A percentile compares a stretch with the other conserved stretches of the same genome.
phyloP scores from a whole-genome alignment of 768 basidiomycete species.

The Panus rudis region DNA sequence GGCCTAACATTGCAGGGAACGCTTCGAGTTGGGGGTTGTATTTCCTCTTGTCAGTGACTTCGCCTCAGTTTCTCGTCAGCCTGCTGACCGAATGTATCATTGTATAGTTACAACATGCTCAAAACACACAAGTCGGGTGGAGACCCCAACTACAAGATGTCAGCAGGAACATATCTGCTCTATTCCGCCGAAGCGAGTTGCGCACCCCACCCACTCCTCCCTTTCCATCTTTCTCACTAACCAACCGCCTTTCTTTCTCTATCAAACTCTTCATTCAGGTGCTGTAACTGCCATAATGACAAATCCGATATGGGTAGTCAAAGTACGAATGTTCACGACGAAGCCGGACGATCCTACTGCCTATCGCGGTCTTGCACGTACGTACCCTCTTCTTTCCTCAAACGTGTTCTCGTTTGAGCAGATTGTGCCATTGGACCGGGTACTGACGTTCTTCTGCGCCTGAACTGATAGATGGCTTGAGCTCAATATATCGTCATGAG shows the following conservation, averaged over 20 bases:
- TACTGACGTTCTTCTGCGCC: background rate
- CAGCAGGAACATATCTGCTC: conserved; percentile 73
- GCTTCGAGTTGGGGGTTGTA: conserved; percentile 97
- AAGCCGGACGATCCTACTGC: conserved; percentile 55
- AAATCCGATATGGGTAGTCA: conserved; percentile 96
- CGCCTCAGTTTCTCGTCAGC: background rate
- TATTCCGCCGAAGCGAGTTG: conserved; percentile 96
- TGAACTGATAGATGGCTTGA: conserved; percentile 53
- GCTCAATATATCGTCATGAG: conserved; percentile 62
- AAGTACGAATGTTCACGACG: conserved; percentile 95
- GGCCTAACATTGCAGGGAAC: conserved; percentile 89
- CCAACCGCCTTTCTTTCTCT: too few relatives aligned
- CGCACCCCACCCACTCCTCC: conserved; percentile 33
- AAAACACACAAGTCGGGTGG: conserved; percentile 72
- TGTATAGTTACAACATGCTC: conserved; percentile 81
- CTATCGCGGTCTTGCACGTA: conserved; percentile 77
- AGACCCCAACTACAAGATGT: conserved; percentile 58
- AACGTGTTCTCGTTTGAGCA: background rate
- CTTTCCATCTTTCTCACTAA: conserved; percentile 3
- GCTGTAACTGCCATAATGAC: conserved; percentile 90
- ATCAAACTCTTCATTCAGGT: conserved; percentile 42
- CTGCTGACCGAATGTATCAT: background rate
- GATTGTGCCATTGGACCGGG: too few relatives aligned
- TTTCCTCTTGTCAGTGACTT: conserved; percentile 81
- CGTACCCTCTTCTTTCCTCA: conserved; percentile 20